Evolutionary conservation across 192 early-diverging fungal genomes (phyloP).

Genomic region (Coemansia sp.): DNA sequence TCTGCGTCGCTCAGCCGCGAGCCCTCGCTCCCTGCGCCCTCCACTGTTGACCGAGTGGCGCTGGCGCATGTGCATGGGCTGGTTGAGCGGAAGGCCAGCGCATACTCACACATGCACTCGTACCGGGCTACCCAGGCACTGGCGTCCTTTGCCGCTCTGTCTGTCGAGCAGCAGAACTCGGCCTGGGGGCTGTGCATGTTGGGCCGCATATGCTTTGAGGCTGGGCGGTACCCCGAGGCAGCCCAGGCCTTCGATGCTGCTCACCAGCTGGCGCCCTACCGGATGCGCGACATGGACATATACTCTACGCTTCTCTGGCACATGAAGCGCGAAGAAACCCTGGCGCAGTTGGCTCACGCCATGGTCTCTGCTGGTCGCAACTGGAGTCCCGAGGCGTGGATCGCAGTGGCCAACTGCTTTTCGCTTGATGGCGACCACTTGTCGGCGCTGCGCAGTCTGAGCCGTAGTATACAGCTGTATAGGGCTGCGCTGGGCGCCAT

Average conservation of each 20-base stretch:
- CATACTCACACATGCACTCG: constrained; percentile 17
- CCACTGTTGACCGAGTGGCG: not conserved
- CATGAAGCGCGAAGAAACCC: constrained; percentile 67
- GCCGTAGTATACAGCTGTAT: constrained; percentile 70
- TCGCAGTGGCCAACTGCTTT: constrained; percentile 73
- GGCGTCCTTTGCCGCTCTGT: constrained; percentile 28
- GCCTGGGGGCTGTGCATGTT: constrained; percentile 54
- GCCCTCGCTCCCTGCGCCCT: not conserved
- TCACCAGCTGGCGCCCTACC: constrained; percentile 70
- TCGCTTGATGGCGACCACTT: constrained; percentile 78
- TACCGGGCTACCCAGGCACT: constrained; percentile 30
- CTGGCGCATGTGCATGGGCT: constrained; percentile 19
- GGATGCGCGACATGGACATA: constrained; percentile 79
- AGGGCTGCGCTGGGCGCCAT: constrained; percentile 27
- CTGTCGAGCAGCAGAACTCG: constrained; percentile 33
- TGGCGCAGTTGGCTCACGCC: constrained; percentile 77
- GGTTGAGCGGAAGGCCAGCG: constrained; percentile 19
- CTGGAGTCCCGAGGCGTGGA: constrained; percentile 82
- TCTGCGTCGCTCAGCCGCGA: constrained; percentile 5
- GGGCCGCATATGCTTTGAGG: constrained; percentile 61
- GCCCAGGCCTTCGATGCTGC: constrained; percentile 60
- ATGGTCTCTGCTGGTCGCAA: constrained; percentile 67
- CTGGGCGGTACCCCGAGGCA: constrained; percentile 63
- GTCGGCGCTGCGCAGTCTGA: constrained; percentile 76
- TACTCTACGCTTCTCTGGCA: constrained; percentile 91